Base-by-base conservation (phyloP, 2,329 filamentous ascomycete species). In the Aspergillus ochraceus region DNA sequence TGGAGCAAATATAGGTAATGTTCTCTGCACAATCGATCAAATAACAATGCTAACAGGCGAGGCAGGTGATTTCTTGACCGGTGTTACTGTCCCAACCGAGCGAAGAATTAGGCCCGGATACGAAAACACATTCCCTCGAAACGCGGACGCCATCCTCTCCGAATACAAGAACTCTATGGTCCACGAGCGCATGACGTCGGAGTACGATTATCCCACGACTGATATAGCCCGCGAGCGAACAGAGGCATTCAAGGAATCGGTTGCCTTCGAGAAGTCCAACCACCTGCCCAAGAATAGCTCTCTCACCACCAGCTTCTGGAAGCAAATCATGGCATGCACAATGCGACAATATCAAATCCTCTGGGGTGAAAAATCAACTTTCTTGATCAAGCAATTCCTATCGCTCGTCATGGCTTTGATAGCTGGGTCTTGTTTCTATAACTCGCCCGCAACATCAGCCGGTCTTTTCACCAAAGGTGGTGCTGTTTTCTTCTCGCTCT, bases 371-470 rank as follows among this genome's bases (percentile, higher is more conserved):
- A 87, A 86, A 64, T 78, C 83, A 0, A 86, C 85, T 0, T 84
- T 88, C 47, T 64, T 86, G 60, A 86, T 88, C 72, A 88, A 87
- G 69, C 86, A 89, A 65, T 72, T 78, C 14, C 79, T 82, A 0
- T 86, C 83, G 0, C 68, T 88, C 9, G 67, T 80, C 0, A 84
- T 88, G 66, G 86, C 87, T 0, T 73, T 90, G 3, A 83, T 90
- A 47, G 79, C 82, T 2, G 87, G 87, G 8, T 89, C 86, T 0
- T 79, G 89, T 4, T 90, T 90, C 74, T 90, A 90, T 73, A 80
- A 87, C 52, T 83, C 86, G 0, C 81, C 86, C 0, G 58, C 74
- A n/a, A 84, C 81, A 47, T 84, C 85, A 0, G 76, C 73, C 1
- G 87, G 87, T 2, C 73, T 90, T 1, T 90, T 89, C 70, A 70